Base-by-base conservation (phyloP, 164 flowering plant genomes). In the Dillenia turbinata region DNA sequence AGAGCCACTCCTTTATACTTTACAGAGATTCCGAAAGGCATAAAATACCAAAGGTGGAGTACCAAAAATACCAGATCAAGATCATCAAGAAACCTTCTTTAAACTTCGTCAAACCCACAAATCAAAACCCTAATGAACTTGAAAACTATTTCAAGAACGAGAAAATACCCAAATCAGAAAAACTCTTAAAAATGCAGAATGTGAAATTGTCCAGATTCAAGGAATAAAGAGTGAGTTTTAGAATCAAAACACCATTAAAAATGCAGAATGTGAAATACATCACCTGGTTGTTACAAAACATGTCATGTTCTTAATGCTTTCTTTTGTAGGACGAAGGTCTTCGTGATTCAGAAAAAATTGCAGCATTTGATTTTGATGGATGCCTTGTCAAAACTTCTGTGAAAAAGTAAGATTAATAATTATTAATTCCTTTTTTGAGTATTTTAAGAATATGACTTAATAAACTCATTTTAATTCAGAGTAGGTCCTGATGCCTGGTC, bases 341-440 rank as follows among this genome's bases (percentile, higher is more conserved):
- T 49, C 81, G 71, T 43, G 85, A 81, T 80, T 91, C 97, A 55
- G 69, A 57, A 14, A 94, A 94, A 75, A 88, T 94, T 74, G 96
- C 97, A 59, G 97, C 98, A 56, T 94, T 94, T 79, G 97, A 94
- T 82, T 94, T 94, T 85, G 98, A 94, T 84, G 97, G 96, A 15
- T 89, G 96, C 65, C 97, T 94, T 55, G 98, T 66, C 9, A 91
- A 86, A 7, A 91, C 98, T 60, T 75, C 85, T 54, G 91, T 91
- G 43, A 81, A 66, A 68, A 91, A 79, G 96, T 88, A 80, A 55
- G 43, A 10, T 33, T 48, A 43, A 33, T 56, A 16, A n/a, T 5
- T 12, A 2, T 52, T 19, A 52, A 15, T 52, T 19, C 19, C 54
- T 52, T 26, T 9, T 52, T 50, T 50, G 8, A 40, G 33, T 40